Percentiles rank a stretch among this genome's conserved stretches.
Evolutionary conservation across 2,329 filamentous ascomycete genomes (phyloP).

Genomic region (Mollisiaceae sp.): DNA sequence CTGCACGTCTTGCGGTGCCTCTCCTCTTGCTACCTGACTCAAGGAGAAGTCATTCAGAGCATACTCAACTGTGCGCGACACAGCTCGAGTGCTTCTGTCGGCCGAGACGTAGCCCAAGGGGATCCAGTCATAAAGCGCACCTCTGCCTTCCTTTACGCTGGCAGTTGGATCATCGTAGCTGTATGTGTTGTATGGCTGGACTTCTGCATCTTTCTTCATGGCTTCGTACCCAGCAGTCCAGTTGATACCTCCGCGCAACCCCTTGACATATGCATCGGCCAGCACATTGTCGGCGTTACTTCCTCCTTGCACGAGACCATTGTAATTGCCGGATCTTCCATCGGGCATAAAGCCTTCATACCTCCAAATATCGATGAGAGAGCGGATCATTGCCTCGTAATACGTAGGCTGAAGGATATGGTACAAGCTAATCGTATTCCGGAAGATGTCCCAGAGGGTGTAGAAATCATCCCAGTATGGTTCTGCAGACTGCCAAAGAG

Average conservation of each 20-base stretch:
- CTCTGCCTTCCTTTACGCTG: conserved; percentile 9
- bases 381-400: conserved; percentile 68
- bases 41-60: conserved; percentile 76
- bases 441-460: conserved; percentile 67
- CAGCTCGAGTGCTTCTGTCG: conserved; percentile 57
- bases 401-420: conserved; percentile 64
- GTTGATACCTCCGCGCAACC: conserved; percentile 63
- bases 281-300: conserved; percentile 74
- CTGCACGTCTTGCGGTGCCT: conserved; percentile 54
- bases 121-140: conserved; percentile 4
- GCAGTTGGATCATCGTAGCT: conserved; percentile 5
- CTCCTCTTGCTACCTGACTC: conserved; percentile 40
- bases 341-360: conserved; percentile 68
- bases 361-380: conserved; percentile 69
- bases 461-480: conserved; percentile 75
- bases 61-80: conserved; percentile 76
- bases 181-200: conserved; percentile 7
- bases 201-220: conserved; percentile 62
- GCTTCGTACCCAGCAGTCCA: conserved; percentile 74
- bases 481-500: conserved; percentile 64
- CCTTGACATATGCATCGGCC: conserved; percentile 70
- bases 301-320: conserved; percentile 71
- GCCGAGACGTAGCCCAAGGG: conserved; percentile 5
- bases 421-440: conserved; percentile 63
- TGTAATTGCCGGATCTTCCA: conserved; percentile 68